Evolutionary conservation across 1,284 basidiomycete species (phyloP).

Genomic region (Papiliotrema terrestris): DNA sequence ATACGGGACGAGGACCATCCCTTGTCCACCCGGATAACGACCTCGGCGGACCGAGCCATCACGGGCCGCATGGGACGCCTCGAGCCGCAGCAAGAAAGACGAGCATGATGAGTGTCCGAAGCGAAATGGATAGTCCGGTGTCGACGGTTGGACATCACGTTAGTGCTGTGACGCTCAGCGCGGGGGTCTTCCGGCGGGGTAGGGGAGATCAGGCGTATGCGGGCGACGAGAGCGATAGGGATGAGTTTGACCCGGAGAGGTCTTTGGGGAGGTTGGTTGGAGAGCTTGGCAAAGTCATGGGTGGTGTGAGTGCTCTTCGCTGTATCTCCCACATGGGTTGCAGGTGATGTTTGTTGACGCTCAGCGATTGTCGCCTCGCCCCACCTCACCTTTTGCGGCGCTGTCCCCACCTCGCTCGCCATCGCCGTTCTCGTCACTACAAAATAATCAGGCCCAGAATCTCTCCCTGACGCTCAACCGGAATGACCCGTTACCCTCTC

Average conservation of each 20-base stretch:
- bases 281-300: constrained; percentile 42
- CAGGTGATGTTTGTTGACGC: not conserved
- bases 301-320: constrained; percentile 22
- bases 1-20: constrained; percentile 4
- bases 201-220: constrained; percentile 49
- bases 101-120: constrained; percentile 10
- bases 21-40: constrained; percentile 5
- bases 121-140: constrained; percentile 51
- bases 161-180: constrained; percentile 75
- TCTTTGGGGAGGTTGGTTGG: constrained; percentile 60
- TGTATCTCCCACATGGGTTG: not conserved
- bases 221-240: constrained; percentile 56
- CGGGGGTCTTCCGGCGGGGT: constrained; percentile 59
- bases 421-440: constrained; percentile 21
- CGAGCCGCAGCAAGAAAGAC: constrained; percentile 9
- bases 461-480: constrained; percentile 44
- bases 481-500: constrained; percentile 37
- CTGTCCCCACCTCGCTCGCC: constrained; percentile 21
- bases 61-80: constrained; percentile 9
- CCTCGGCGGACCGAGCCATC: not conserved
- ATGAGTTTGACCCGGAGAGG: constrained; percentile 81
- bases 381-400: constrained; percentile 21
- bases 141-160: constrained; percentile 83
- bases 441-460: constrained; percentile 48
- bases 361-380: constrained; percentile 24